Conservation (phyloP, 1,284 basidiomycete species). For the Ustilago vetiveriae region DNA sequence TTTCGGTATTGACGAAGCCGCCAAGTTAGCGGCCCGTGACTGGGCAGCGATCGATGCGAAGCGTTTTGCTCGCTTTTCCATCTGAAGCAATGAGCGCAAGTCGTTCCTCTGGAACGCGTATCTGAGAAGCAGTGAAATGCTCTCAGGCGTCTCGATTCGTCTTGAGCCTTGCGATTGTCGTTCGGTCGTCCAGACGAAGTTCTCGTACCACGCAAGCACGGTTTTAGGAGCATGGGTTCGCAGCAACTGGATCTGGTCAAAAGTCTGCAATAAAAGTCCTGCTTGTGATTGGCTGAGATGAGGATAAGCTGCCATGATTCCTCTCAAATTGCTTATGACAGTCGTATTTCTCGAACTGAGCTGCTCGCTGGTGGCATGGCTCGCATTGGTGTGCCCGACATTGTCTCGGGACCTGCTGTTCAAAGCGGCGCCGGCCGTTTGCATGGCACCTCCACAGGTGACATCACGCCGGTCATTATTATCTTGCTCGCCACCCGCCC, state of each 20-base stretch:
- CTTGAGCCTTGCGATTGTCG: constrained; percentile 13
- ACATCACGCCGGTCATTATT: too few relatives aligned
- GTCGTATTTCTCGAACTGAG: background rate
- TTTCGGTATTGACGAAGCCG: background rate
- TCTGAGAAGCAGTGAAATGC: constrained; percentile 20
- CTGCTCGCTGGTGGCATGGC: too few relatives aligned
- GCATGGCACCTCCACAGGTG: too few relatives aligned
- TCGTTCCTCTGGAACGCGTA: constrained; percentile 24
- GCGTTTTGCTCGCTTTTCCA: constrained; percentile 20
- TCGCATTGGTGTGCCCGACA: too few relatives aligned
- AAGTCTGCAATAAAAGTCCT: constrained; percentile 6
- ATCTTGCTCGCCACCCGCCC: too few relatives aligned
- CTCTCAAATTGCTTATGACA: background rate
- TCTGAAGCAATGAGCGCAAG: constrained; percentile 19
- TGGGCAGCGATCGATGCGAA: background rate
- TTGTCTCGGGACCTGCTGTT: too few relatives aligned
- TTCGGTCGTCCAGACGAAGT: constrained; percentile 27
- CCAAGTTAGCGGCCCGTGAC: background rate
- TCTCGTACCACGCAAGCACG: constrained; percentile 33
- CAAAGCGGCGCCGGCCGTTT: too few relatives aligned
- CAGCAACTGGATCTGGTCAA: background rate
- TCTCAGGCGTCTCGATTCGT: constrained; percentile 16
- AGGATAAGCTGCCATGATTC: constrained; percentile 10
- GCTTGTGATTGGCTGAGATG: constrained; percentile 12
- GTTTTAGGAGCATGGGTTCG: constrained; percentile 15